These are phyloP conservation scores for Elongisporangium prolatum DNA, from an alignment of 352 stramenopile species.

Conservation along the genomic window DNA sequence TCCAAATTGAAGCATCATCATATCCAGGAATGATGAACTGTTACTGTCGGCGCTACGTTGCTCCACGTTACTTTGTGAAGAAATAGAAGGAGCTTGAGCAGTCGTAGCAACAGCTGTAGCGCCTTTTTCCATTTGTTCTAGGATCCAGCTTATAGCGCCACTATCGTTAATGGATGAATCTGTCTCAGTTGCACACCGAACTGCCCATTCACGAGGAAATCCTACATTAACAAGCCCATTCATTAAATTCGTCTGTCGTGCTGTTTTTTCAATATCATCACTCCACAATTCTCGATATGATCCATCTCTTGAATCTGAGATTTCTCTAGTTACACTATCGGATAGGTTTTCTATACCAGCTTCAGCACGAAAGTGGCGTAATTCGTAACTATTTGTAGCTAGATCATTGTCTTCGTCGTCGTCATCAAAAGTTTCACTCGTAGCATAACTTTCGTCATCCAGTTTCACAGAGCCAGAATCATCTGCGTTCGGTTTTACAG, in stretches of 20 bases:
- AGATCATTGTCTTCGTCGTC: neutral
- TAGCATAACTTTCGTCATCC: neutral
- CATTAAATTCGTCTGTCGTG: constrained; percentile 43
- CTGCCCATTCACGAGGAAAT: constrained; percentile 77
- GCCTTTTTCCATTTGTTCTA: constrained; percentile 88
- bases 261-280: neutral
- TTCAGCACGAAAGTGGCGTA: neutral
- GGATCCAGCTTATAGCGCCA: constrained; percentile 82
- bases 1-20: constrained; percentile 8
- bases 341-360: neutral
- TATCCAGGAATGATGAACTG: constrained; percentile 3
- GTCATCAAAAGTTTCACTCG: neutral
- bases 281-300: neutral
- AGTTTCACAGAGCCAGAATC: neutral
- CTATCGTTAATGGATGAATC: constrained; percentile 47
- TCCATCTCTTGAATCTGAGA: neutral
- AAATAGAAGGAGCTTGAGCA: neutral
- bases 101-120: constrained; percentile 4
- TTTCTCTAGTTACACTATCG: neutral
- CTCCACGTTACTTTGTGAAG: constrained; percentile 2
- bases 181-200: constrained; percentile 54
- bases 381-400: neutral
- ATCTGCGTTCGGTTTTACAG: neutral
- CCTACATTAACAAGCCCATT: constrained; percentile 79
- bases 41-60: neutral